Conservation (phyloP, 768 basidiomycete genomes). For the Austroboletus festivus region DNA sequence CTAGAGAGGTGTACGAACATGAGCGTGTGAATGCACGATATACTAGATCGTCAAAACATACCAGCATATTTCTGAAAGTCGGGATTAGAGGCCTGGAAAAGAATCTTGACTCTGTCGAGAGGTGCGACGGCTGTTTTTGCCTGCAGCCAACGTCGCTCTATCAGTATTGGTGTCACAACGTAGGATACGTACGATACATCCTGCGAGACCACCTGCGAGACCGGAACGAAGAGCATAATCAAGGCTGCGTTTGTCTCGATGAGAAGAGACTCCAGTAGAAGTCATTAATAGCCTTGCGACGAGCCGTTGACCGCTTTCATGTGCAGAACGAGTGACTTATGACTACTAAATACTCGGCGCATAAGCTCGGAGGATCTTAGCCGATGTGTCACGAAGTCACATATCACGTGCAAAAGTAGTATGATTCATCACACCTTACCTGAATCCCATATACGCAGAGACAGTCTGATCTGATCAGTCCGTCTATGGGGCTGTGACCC, state of each 20-base stretch:
- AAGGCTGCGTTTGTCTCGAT: conserved; percentile 52
- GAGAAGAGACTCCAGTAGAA: conserved; percentile 33
- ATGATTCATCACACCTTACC: too few species aligned
- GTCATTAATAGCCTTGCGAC: conserved; percentile 28
- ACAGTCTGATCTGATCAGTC: too few species aligned
- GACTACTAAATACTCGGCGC: background rate
- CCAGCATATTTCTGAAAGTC: conserved; percentile 94
- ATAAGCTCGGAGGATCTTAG: conserved; percentile 13
- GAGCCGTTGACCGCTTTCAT: conserved; percentile 7
- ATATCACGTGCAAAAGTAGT: conserved; percentile 20
- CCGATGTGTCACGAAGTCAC: conserved; percentile 6
- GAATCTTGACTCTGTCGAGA: conserved; percentile 95
- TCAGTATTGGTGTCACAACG: conserved; percentile 3
- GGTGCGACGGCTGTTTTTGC: conserved; percentile 95
- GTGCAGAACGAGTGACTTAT: background rate
- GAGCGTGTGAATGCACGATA: conserved; percentile 20
- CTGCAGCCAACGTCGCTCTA: conserved; percentile 38
- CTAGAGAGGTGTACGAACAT: conserved; percentile 38
- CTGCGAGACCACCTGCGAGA: conserved; percentile 89
- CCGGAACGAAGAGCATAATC: conserved; percentile 75
- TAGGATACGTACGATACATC: conserved; percentile 72
- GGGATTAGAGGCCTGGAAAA: conserved; percentile 95
- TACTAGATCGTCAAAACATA: conserved; percentile 37
- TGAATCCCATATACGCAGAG: too few species aligned
- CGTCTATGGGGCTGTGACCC: too few species aligned